Evolutionary conservation across 352 stramenopile species (phyloP), one percentile per base, ranked within the genome.

Genomic region (Aphanomyces stellatus): DNA sequence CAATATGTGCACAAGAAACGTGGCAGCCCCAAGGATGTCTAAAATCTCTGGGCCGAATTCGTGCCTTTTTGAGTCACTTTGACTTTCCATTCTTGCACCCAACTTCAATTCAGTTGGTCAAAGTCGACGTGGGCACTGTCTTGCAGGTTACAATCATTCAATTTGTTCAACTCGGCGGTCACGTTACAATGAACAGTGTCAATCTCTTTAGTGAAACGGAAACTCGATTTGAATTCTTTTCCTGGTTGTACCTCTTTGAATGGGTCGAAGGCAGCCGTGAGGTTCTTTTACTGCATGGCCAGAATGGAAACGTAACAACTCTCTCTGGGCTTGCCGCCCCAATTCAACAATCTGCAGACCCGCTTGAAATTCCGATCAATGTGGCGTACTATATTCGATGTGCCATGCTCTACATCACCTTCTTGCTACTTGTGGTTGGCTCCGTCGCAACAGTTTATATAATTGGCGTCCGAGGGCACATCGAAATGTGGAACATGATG

Each of bases 401-500:
- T 13, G 10, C 19, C 33, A 35, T 53, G 10, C 46, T 22, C 8
- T 53, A 53, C 46, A 19, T 53, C 8, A 28, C 46, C 8, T 30
- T 53, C n/a, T 24, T 66, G 11, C 41, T 66, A 10, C n/a, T 53
- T 35, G 2, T 53, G 2, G 59, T 66, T 5, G 59, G 10, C 8
- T 41, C 7, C 10, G 10, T 35, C 11, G 41, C 24, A 4, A 15
- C 7, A 7, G n/a, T 33, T n/a, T 19, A 55, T n/a, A 33, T 56
- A 13, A 19, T 66, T 2, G 25, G 4, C 11, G 46, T 8, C 17
- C 41, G 46, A 8, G 59, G 59, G 7, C 13, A 56, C 30, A 55
- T 66, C 11, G 59, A 56, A 31, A 17, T 33, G 7, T 10, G 5
- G 15, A 66, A 66, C n/a, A 66, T 66, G 59, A 7, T 66, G 7